Evolutionary conservation across 345 rosid species (phyloP).

Genomic region (Raphanus sativus): DNA sequence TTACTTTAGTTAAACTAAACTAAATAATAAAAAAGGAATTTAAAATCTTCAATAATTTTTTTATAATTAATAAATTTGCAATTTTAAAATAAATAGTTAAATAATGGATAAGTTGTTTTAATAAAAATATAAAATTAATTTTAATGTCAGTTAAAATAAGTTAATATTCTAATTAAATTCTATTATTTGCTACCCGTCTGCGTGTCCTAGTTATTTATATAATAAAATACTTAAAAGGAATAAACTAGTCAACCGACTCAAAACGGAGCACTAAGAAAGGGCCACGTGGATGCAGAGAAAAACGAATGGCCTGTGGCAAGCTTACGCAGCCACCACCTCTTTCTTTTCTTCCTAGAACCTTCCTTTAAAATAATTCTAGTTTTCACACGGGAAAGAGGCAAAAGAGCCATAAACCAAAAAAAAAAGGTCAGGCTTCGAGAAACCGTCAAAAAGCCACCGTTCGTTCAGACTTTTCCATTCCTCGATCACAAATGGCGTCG

Average conservation of each 20-base stretch:
- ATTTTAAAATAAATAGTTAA: too few species aligned
- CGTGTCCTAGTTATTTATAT: too few species aligned
- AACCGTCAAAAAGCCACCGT: conserved; percentile 8
- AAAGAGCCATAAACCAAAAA: neutral
- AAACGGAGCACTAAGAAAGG: neutral
- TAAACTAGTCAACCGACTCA: neutral
- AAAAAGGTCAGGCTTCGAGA: neutral
- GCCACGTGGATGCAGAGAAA: neutral
- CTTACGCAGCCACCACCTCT: neutral
- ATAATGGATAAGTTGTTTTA: too few species aligned
- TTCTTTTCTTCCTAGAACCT: neutral
- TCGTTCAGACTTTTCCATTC: neutral
- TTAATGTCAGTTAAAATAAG: too few species aligned
- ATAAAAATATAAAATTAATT: too few species aligned
- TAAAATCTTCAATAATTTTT: too few species aligned
- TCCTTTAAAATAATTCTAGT: neutral
- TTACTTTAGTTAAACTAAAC: too few species aligned
- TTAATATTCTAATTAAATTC: too few species aligned
- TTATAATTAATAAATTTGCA: too few species aligned
- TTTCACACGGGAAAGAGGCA: neutral
- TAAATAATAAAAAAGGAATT: too few species aligned
- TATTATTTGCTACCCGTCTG: too few species aligned
- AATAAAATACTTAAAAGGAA: neutral
- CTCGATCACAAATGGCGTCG: conserved; percentile 59
- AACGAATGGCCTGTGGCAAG: neutral